phyloP scores from a whole-genome alignment of 306 rosid genomes.

The Canavalia gladiata region DNA sequence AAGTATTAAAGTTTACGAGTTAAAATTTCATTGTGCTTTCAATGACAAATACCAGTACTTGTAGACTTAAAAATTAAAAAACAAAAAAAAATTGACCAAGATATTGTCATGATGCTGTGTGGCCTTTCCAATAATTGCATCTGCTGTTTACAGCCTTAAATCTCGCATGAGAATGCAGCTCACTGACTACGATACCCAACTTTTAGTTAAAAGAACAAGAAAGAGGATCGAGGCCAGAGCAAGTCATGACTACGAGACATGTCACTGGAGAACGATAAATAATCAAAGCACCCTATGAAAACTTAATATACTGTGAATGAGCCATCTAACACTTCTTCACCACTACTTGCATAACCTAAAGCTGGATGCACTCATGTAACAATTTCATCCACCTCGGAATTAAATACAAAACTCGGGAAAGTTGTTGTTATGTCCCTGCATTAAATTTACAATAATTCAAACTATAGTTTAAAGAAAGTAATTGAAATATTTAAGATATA shows the following conservation, averaged over 20 bases:
- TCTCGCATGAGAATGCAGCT: too few relatives aligned
- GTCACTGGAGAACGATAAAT: neutral
- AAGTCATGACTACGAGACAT: neutral
- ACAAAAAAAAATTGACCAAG: too few relatives aligned
- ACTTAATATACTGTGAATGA: neutral
- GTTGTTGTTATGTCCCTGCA: constrained; percentile 88
- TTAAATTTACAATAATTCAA: constrained; percentile 17
- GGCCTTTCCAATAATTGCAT: too few relatives aligned
- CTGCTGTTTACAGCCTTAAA: too few relatives aligned
- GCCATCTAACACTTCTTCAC: neutral
- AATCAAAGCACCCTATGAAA: neutral
- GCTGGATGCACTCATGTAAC: constrained; percentile 54
- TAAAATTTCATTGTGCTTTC: too few relatives aligned
- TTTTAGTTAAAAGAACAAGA: too few relatives aligned
- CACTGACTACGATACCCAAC: too few relatives aligned
- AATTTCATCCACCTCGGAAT: constrained; percentile 81
- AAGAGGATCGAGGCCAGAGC: too few relatives aligned
- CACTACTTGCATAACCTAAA: neutral
- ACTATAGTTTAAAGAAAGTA: neutral
- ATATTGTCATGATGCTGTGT: too few relatives aligned
- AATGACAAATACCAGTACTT: too few relatives aligned
- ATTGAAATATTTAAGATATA: neutral
- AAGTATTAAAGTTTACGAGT: too few relatives aligned
- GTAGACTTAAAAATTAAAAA: too few relatives aligned
- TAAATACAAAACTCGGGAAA: constrained; percentile 83